A percentile compares a stretch with the other conserved stretches of the same genome.
phyloP scores from a whole-genome alignment of 768 basidiomycete species.

The Lactarius indigo region DNA sequence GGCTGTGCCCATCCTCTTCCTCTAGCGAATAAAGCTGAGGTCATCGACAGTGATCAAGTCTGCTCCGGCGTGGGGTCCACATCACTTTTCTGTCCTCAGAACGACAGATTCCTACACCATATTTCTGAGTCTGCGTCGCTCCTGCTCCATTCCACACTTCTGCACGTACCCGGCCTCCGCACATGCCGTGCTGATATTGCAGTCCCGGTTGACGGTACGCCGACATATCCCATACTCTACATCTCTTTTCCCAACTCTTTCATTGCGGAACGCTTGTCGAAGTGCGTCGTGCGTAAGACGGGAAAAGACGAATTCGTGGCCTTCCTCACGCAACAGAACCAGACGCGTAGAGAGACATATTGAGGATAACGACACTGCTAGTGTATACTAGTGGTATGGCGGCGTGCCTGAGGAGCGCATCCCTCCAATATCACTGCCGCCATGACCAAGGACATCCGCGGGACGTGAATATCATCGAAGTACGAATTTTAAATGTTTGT shows the following conservation, averaged over 20 bases:
- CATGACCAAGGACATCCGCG: neutral
- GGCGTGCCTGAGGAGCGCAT: neutral
- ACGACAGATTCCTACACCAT: constrained; percentile 62
- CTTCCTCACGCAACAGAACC: constrained; percentile 38
- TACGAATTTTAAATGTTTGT: too few species aligned
- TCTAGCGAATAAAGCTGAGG: neutral
- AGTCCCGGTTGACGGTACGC: constrained; percentile 63
- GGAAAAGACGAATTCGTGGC: constrained; percentile 46
- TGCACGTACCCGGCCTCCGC: constrained; percentile 76
- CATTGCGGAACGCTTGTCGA: constrained; percentile 53
- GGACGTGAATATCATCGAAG: neutral
- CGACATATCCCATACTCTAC: neutral
- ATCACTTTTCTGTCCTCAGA: constrained; percentile 65
- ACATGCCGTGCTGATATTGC: constrained; percentile 56
- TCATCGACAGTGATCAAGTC: constrained; percentile 54
- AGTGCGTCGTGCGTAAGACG: constrained; percentile 48
- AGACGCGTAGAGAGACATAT: constrained; percentile 1
- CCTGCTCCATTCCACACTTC: constrained; percentile 43
- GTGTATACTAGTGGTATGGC: too few species aligned
- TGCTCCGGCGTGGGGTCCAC: constrained; percentile 51
- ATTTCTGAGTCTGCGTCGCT: constrained; percentile 42
- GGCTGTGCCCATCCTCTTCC: constrained; percentile 22
- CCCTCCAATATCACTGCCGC: neutral
- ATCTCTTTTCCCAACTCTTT: neutral
- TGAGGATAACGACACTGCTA: neutral